Percentiles rank a stretch among this genome's conserved stretches.
These are phyloP conservation scores for Coniochaeta sp. DNA, from an alignment of 2,329 filamentous ascomycete genomes.

Conservation along the genomic window DNA sequence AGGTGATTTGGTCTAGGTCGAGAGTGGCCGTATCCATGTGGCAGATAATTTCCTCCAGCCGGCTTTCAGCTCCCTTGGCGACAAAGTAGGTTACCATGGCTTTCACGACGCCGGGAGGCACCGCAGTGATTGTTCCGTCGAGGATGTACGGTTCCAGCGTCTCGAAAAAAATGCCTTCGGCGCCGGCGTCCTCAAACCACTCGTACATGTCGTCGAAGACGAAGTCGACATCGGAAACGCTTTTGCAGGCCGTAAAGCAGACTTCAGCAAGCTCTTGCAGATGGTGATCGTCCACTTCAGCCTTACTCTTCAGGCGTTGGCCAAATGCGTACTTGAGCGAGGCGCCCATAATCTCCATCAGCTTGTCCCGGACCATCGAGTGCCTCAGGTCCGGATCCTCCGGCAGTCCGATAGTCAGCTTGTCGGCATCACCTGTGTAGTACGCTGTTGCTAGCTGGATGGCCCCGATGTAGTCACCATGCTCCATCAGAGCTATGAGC, in stretches of 20 bases:
- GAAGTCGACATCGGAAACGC: conserved; percentile 71
- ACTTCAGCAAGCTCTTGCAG: conserved; percentile 73
- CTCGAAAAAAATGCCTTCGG: conserved; percentile 74
- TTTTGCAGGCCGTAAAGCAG: conserved; percentile 77
- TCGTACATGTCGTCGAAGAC: conserved; percentile 88
- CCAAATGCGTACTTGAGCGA: conserved; percentile 86
- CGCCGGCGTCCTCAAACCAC: conserved; percentile 73
- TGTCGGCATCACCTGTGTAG: conserved; percentile 86
- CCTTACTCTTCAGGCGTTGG: conserved; percentile 46
- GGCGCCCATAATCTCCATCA: conserved; percentile 88
- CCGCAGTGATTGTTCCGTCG: conserved; percentile 62
- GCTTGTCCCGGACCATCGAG: conserved; percentile 75
- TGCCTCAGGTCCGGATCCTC: conserved; percentile 73
- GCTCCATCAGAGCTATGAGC: conserved; percentile 87
- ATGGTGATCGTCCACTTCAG: conserved; percentile 44
- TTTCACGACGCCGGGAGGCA: conserved; percentile 82
- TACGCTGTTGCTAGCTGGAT: conserved; percentile 88
- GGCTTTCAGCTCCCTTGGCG: conserved; percentile 63
- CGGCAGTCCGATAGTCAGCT: conserved; percentile 86
- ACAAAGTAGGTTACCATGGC: conserved; percentile 78
- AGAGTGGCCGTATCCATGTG: conserved; percentile 84
- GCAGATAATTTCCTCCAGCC: conserved; percentile 90
- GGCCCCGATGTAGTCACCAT: conserved; percentile 90
- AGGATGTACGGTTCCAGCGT: conserved; percentile 83
- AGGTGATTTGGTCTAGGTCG: conserved; percentile 88